phyloP scores from a whole-genome alignment of 345 rosid genomes.

The Populus tremula region DNA sequence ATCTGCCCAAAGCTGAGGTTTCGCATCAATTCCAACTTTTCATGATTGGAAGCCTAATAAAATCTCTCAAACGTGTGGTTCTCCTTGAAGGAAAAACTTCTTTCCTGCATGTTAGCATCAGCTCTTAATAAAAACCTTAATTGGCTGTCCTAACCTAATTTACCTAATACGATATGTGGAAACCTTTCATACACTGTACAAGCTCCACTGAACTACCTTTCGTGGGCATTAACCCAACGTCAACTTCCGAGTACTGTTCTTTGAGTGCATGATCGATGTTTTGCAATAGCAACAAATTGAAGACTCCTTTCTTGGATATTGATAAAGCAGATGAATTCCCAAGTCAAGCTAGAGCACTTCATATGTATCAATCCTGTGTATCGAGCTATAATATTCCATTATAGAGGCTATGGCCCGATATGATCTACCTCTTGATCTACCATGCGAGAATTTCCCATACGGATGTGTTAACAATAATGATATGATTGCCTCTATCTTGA shows the following conservation, averaged over 20 bases:
- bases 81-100: slow-evolving; percentile 1
- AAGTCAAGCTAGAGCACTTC: slow-evolving; percentile 12
- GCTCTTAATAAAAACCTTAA: not conserved
- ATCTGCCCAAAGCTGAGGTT: slow-evolving; percentile 1
- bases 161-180: not conserved
- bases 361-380: too few relatives aligned
- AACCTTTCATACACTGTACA: slow-evolving; percentile 10
- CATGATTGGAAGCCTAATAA: slow-evolving; percentile 2
- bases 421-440: too few relatives aligned
- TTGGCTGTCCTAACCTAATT: not conserved
- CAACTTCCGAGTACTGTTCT: not conserved
- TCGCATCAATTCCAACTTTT: slow-evolving; percentile 10
- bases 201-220: not conserved
- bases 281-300: not conserved
- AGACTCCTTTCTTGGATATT: not conserved
- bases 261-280: not conserved
- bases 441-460: too few relatives aligned
- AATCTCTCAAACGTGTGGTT: slow-evolving; percentile 7
- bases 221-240: not conserved
- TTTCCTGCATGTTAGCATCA: slow-evolving; percentile 1
- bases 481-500: too few relatives aligned
- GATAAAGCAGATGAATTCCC: not conserved
- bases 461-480: too few relatives aligned
- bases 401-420: too few relatives aligned
- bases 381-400: too few relatives aligned